A percentile compares a stretch with the other conserved stretches of the same genome.
These are phyloP conservation scores for Amoebophrya sp. DNA, from an alignment of 169 alveolate genomes.

Conservation along the genomic window DNA sequence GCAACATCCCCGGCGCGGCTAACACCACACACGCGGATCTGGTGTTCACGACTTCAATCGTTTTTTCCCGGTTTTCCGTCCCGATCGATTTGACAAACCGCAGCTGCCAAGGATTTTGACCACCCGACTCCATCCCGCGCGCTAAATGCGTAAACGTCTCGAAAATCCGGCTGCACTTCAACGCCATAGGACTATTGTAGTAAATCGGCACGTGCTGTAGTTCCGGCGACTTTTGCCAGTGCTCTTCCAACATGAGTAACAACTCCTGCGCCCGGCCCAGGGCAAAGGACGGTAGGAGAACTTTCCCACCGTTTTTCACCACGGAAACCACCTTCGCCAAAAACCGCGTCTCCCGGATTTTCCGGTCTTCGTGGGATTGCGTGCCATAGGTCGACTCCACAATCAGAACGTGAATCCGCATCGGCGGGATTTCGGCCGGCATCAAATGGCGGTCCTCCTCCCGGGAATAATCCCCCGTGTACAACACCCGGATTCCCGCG, in stretches of 20 bases:
- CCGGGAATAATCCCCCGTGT: slow-evolving; percentile 97
- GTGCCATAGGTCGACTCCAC: slow-evolving; percentile 97
- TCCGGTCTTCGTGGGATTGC: slow-evolving; percentile 90
- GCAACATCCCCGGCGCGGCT: slow-evolving; percentile 99
- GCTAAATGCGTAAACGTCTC: slow-evolving; percentile 79
- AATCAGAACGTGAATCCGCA: slow-evolving; percentile 85
- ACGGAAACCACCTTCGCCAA: slow-evolving; percentile 66
- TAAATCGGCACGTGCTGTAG: slow-evolving; percentile 86
- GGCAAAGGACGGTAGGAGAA: slow-evolving; percentile 93
- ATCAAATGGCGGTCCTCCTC: slow-evolving; percentile 76
- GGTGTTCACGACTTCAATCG: slow-evolving; percentile 22
- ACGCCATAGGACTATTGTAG: slow-evolving; percentile 89
- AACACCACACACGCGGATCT: slow-evolving; percentile 86
- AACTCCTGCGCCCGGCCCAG: slow-evolving; percentile 90
- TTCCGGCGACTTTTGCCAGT: slow-evolving; percentile 84
- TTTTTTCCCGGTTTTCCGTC: slow-evolving; percentile 31
- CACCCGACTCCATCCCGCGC: slow-evolving; percentile 6
- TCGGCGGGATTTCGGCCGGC: slow-evolving; percentile 26
- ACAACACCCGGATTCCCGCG: slow-evolving; percentile 81
- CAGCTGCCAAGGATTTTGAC: slow-evolving; percentile 78
- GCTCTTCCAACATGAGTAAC: slow-evolving; percentile 87
- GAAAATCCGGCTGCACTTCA: slow-evolving; percentile 86
- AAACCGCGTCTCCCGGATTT: slow-evolving; percentile 86
- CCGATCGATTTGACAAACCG: slow-evolving; percentile 30
- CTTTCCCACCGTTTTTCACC: slow-evolving; percentile 80